phyloP scores from a whole-genome alignment of 441 rosid species.

The Codiaeum variegatum region DNA sequence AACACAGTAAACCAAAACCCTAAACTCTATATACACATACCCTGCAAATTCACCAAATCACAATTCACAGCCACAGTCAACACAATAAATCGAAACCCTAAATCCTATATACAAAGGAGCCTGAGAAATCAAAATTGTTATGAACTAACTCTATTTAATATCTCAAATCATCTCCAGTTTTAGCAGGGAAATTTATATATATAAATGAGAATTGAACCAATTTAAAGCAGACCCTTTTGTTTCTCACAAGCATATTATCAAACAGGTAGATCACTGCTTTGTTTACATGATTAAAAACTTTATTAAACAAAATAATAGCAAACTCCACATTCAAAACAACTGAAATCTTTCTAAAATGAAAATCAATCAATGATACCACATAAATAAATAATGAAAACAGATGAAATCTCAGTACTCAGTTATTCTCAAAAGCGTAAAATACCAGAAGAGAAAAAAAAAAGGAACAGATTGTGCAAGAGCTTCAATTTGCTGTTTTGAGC shows the following conservation, averaged over 20 bases:
- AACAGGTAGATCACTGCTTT: not conserved
- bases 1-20: not conserved
- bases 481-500: not conserved
- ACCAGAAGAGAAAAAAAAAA: not conserved
- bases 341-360: not conserved
- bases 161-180: not conserved
- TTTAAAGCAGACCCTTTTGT: no score
- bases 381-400: not conserved
- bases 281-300: not conserved
- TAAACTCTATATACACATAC: constrained; percentile 31
- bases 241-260: constrained; percentile 7
- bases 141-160: not conserved
- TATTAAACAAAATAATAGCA: not conserved
- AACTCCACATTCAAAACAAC: not conserved
- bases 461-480: not conserved
- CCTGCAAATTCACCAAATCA: constrained; percentile 14
- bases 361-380: not conserved
- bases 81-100: not conserved
- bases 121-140: not conserved
- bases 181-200: not conserved
- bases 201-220: not conserved
- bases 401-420: not conserved
- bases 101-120: not conserved
- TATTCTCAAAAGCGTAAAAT: not conserved
- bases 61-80: not conserved